Conservation (phyloP, 2,329 filamentous ascomycete species). For the Acephala macrosclerotiorum region DNA sequence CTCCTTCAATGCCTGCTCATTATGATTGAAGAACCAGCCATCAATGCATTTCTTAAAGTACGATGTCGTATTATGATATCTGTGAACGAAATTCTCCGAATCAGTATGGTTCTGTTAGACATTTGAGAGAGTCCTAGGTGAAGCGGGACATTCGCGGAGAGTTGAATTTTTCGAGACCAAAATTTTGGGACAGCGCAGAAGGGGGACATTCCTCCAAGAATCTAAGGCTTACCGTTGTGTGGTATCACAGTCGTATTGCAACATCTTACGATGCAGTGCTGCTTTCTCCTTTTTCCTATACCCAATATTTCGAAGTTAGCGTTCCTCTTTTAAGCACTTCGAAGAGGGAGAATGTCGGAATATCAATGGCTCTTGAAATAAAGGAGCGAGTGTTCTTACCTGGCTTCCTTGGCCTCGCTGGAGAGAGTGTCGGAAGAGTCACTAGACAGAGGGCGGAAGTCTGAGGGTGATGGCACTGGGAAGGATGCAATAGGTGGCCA, state of each 20-base stretch:
- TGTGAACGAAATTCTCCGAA: too few species aligned
- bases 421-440: neutral
- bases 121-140: too few species aligned
- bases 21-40: conserved; percentile 44
- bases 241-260: conserved; percentile 41
- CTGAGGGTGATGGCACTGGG: neutral
- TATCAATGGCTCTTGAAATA: too few species aligned
- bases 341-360: too few species aligned
- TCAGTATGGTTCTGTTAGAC: too few species aligned
- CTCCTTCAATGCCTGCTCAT: conserved; percentile 40
- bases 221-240: conserved; percentile 40
- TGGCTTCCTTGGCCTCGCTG: neutral
- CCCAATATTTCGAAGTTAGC: too few species aligned
- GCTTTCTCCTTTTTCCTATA: neutral
- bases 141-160: too few species aligned
- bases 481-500: neutral
- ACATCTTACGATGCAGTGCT: neutral
- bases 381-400: too few species aligned
- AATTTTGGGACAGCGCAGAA: too few species aligned
- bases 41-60: conserved; percentile 43
- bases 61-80: conserved; percentile 42
- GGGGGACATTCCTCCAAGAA: too few species aligned
- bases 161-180: too few species aligned
- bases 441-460: neutral
- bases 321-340: too few species aligned